These are phyloP conservation scores for Syzygium aromaticum DNA, from an alignment of 345 rosid species.

Conservation along the genomic window DNA sequence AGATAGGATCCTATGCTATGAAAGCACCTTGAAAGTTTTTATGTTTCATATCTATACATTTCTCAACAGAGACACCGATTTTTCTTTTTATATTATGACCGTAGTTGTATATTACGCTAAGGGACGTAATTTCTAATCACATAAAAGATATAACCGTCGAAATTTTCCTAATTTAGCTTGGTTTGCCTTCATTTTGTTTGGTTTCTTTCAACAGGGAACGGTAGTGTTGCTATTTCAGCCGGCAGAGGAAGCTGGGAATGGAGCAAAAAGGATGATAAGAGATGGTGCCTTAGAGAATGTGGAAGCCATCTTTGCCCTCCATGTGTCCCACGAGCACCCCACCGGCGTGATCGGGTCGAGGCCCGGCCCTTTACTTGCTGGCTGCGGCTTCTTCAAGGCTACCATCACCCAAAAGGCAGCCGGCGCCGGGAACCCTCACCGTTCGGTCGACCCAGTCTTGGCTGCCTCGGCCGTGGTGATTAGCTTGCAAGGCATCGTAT, in stretches of 20 bases:
- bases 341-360: conserved; percentile 77
- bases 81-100: neutral
- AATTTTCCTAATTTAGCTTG: neutral
- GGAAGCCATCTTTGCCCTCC: conserved; percentile 75
- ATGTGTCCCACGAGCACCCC: conserved; percentile 74
- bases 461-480: conserved; percentile 76
- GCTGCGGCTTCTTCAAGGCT: conserved; percentile 82
- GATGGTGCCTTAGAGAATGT: conserved; percentile 69
- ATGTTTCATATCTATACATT: neutral
- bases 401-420: conserved; percentile 28
- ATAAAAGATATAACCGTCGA: neutral
- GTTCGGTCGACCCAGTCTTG: conserved; percentile 36
- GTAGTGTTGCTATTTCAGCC: conserved; percentile 83
- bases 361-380: conserved; percentile 81
- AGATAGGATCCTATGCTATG: neutral
- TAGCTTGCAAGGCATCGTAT: conserved; percentile 77
- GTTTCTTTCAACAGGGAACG: conserved; percentile 45
- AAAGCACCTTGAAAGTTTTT: neutral
- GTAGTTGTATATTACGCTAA: neutral
- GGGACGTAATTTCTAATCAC: neutral
- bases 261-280: conserved; percentile 75
- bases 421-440: conserved; percentile 11
- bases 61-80: neutral
- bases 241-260: conserved; percentile 96
- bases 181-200: neutral